phyloP scores from a whole-genome alignment of 2,329 filamentous ascomycete species.

The Aspergillus tanneri region DNA sequence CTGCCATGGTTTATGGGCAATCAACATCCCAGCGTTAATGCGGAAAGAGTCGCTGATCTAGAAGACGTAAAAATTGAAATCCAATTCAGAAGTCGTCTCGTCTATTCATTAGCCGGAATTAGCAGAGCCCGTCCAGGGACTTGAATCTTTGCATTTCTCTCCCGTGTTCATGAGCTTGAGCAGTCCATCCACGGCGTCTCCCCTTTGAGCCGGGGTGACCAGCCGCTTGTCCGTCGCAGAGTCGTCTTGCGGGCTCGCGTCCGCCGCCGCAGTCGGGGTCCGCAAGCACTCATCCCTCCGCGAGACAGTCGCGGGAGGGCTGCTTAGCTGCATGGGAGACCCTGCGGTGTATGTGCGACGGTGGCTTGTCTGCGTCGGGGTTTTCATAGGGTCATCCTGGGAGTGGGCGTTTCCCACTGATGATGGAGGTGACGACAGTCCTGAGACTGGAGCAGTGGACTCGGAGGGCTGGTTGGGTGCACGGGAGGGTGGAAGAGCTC shows the following conservation, averaged over 20 bases:
- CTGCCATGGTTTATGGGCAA: too few species aligned
- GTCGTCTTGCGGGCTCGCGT: not conserved
- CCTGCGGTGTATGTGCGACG: constrained; percentile 9
- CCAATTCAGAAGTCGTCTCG: not conserved
- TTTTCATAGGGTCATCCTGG: constrained; percentile 19
- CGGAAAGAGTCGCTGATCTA: too few species aligned
- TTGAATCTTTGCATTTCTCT: constrained; percentile 26
- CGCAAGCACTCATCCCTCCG: constrained; percentile 3
- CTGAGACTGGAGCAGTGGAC: constrained; percentile 9
- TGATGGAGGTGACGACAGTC: constrained; percentile 20
- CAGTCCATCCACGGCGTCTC: constrained; percentile 41
- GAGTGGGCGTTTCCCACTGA: constrained; percentile 13
- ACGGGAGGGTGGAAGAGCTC: constrained; percentile 18
- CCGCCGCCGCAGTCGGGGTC: not conserved
- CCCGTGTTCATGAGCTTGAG: constrained; percentile 42
- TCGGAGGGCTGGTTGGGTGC: constrained; percentile 13
- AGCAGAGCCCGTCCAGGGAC: constrained; percentile 23
- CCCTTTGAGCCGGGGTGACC: constrained; percentile 32
- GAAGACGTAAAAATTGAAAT: not conserved
- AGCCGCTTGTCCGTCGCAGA: not conserved
- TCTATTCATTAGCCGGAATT: constrained; percentile 2
- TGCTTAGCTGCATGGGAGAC: constrained; percentile 39
- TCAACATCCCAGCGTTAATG: too few species aligned
- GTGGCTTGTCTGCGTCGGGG: constrained; percentile 22
- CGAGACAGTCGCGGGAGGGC: constrained; percentile 32